phyloP scores from a whole-genome alignment of 2,329 filamentous ascomycete genomes.

The Arthrinium phaeospermum region DNA sequence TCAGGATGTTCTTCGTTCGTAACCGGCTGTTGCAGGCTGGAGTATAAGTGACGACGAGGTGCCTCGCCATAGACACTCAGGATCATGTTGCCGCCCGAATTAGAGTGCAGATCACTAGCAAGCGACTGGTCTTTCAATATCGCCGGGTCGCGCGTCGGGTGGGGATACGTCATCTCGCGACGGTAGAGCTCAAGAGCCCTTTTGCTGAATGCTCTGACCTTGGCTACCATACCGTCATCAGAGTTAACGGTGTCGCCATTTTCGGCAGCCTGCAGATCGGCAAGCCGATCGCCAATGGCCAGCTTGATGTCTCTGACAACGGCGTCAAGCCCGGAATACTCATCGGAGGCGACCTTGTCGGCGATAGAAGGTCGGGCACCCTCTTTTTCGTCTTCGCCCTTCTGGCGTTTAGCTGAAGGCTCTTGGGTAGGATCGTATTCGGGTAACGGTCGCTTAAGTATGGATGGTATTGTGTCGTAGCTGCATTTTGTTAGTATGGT shows the following conservation, averaged over 20 bases:
- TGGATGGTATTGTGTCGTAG: conserved; percentile 58
- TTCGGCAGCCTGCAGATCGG: conserved; percentile 45
- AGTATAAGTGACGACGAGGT: conserved; percentile 80
- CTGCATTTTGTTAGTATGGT: conserved; percentile 41
- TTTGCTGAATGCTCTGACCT: conserved; percentile 63
- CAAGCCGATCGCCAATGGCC: conserved; percentile 54
- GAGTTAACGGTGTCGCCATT: conserved; percentile 31
- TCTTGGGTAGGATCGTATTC: conserved; percentile 51
- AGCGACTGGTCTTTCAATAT: conserved; percentile 42
- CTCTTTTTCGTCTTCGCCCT: conserved; percentile 46
- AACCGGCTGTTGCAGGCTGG: conserved; percentile 71
- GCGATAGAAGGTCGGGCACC: conserved; percentile 51
- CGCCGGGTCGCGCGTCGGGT: conserved; percentile 42
- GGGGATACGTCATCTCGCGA: conserved; percentile 62
- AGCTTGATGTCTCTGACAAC: conserved; percentile 63
- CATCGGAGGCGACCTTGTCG: conserved; percentile 57
- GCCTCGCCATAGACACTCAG: conserved; percentile 80
- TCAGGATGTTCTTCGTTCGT: conserved; percentile 35
- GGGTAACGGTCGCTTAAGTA: conserved; percentile 60
- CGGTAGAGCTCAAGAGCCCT: conserved; percentile 67
- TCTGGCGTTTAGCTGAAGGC: conserved; percentile 66
- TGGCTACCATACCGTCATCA: conserved; percentile 46
- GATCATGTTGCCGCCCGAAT: conserved; percentile 60
- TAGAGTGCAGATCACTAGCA: conserved; percentile 46
- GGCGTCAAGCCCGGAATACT: conserved; percentile 68